Evolutionary conservation across 2,329 filamentous ascomycete species (phyloP).

Genomic region (Cladosporium sp.): DNA sequence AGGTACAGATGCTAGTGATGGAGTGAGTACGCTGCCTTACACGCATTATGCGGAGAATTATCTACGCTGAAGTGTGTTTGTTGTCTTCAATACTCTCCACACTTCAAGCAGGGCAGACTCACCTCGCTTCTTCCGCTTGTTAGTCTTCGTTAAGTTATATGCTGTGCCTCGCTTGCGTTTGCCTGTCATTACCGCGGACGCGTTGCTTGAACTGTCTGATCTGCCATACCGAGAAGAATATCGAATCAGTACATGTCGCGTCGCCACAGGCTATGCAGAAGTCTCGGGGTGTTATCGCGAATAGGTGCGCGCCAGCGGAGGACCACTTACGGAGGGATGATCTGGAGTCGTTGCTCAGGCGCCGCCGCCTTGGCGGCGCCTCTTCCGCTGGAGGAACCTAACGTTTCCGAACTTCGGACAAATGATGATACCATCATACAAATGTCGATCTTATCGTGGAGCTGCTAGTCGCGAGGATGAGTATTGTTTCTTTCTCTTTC

Average conservation of each 20-base stretch:
- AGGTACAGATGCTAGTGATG: not conserved
- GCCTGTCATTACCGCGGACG: slow-evolving; percentile 4
- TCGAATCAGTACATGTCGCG: not conserved
- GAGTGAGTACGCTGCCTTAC: not conserved
- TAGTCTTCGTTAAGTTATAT: slow-evolving; percentile 3
- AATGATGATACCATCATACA: not conserved
- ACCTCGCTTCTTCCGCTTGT: slow-evolving; percentile 10
- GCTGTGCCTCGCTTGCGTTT: slow-evolving; percentile 10
- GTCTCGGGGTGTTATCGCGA: not conserved
- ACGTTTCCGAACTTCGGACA: not conserved
- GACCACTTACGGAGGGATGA: not conserved
- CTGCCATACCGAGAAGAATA: slow-evolving; percentile 6
- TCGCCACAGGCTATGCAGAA: not conserved
- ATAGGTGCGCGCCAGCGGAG: not conserved
- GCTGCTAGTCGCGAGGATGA: not conserved
- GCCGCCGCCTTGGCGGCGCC: not conserved
- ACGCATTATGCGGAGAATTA: not conserved
- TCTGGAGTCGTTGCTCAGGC: not conserved
- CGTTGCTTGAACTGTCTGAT: not conserved
- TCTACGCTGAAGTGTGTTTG: not conserved
- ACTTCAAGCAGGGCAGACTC: not conserved
- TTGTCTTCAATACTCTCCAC: not conserved
- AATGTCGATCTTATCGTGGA: not conserved
- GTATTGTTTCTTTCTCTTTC: not conserved
- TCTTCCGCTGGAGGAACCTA: not conserved